These are phyloP conservation scores for Yamadazyma insecticola DNA, from an alignment of 805 yeast genomes.

Conservation along the genomic window DNA sequence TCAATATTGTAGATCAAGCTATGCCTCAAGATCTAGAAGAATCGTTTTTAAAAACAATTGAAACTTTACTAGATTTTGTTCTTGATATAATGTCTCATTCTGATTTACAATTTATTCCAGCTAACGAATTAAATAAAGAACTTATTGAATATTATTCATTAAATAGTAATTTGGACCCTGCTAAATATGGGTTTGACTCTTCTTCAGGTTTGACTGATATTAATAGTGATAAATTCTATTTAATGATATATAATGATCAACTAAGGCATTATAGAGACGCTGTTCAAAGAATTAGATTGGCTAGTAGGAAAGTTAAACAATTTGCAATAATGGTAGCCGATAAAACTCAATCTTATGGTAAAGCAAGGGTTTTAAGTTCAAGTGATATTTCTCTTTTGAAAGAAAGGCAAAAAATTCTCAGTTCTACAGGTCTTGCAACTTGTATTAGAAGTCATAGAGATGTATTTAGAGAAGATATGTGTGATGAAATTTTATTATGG, in stretches of 20 bases:
- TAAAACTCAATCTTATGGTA: conserved; percentile 58
- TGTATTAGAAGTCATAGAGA: conserved; percentile 67
- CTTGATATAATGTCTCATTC: conserved; percentile 56
- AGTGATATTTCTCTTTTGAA: conserved; percentile 45
- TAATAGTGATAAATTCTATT: conserved; percentile 46
- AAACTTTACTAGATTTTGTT: conserved; percentile 51
- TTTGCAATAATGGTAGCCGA: conserved; percentile 73
- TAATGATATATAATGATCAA: conserved; percentile 75
- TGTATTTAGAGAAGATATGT: conserved; percentile 74
- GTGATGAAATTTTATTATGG: conserved; percentile 68
- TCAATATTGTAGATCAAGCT: conserved; percentile 3
- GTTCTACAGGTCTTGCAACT: conserved; percentile 60
- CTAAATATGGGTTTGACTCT: conserved; percentile 41
- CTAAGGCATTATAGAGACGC: conserved; percentile 73
- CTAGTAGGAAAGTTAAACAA: conserved; percentile 58
- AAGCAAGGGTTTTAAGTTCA: conserved; percentile 64
- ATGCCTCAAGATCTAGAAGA: conserved; percentile 43
- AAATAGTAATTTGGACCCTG: conserved; percentile 30
- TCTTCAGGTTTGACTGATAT: conserved; percentile 15
- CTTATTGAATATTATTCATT: conserved; percentile 25
- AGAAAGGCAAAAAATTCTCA: conserved; percentile 51
- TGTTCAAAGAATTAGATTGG: conserved; percentile 54
- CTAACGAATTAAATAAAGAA: conserved; percentile 20
- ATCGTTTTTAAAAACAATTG: conserved; percentile 39
- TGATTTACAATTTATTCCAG: conserved; percentile 33